These are phyloP conservation scores for Aspergillus sp. DNA, from an alignment of 2,329 filamentous ascomycete species.

Conservation along the genomic window DNA sequence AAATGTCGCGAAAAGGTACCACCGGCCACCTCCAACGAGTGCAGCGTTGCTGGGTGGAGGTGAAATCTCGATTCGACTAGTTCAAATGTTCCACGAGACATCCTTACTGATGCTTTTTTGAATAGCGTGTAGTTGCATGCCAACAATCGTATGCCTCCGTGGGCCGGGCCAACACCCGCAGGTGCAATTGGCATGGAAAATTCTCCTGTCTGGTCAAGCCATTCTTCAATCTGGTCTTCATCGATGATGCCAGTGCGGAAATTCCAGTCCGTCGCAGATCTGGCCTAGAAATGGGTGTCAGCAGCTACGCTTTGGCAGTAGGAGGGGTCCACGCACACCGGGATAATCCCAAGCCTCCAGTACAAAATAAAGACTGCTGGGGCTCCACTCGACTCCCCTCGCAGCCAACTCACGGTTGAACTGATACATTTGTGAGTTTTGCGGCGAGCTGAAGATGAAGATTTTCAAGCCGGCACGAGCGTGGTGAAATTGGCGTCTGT, in stretches of 20 bases:
- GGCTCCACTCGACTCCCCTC: background rate
- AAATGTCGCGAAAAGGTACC: conserved; percentile 1
- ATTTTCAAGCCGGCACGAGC: too few relatives aligned
- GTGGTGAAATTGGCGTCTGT: background rate
- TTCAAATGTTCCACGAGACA: background rate
- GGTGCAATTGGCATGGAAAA: background rate
- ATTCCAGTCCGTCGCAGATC: background rate
- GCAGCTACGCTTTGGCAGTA: background rate
- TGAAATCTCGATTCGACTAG: background rate
- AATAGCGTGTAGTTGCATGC: conserved; percentile 2
- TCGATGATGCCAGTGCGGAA: background rate
- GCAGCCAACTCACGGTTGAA: background rate
- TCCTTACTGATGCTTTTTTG: background rate
- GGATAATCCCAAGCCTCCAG: background rate
- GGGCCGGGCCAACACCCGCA: background rate
- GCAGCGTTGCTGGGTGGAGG: background rate
- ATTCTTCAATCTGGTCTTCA: background rate
- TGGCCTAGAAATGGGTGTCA: background rate
- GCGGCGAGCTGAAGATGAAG: background rate
- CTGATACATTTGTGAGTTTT: background rate
- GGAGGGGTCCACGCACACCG: background rate
- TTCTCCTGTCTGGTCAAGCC: background rate
- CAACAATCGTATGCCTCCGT: background rate
- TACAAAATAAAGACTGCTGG: background rate
- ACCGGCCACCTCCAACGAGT: background rate